Conservation (phyloP, 2,329 filamentous ascomycete species). For the Fusarium veterinarium region DNA sequence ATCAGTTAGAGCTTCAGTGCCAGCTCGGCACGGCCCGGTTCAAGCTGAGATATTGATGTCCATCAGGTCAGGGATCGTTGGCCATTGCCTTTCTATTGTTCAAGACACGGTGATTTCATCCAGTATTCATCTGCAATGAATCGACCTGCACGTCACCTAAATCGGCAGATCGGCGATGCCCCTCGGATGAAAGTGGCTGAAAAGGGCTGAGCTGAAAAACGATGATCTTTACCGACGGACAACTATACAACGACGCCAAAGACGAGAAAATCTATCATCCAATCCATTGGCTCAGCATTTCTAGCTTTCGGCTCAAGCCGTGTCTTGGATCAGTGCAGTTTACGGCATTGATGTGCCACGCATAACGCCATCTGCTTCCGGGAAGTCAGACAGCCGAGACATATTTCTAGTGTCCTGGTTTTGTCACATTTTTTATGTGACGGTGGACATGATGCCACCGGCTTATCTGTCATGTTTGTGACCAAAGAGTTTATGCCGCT, state of each 20-base stretch:
- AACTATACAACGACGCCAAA: background rate
- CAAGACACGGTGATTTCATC: background rate
- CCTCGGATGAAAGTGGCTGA: background rate
- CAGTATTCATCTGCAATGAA: background rate
- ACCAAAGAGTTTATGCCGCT: accelerated
- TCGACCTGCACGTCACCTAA: accelerated
- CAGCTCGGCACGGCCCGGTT: too few species aligned
- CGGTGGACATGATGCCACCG: too few species aligned
- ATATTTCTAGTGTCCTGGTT: accelerated
- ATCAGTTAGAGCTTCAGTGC: accelerated
- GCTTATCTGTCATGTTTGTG: accelerated
- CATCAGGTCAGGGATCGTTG: too few species aligned
- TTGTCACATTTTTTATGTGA: background rate
- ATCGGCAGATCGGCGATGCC: background rate
- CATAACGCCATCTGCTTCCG: accelerated
- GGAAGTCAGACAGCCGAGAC: background rate
- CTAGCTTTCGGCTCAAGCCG: too few species aligned
- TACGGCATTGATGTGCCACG: background rate
- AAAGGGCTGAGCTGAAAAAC: background rate
- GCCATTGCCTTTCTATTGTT: too few species aligned
- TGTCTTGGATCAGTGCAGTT: background rate
- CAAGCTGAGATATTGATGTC: background rate
- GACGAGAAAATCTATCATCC: accelerated
- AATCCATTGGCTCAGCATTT: accelerated
- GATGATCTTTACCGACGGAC: background rate